phyloP scores from a whole-genome alignment of 1,139 yeast genomes.

The Williopsis jadinii region DNA sequence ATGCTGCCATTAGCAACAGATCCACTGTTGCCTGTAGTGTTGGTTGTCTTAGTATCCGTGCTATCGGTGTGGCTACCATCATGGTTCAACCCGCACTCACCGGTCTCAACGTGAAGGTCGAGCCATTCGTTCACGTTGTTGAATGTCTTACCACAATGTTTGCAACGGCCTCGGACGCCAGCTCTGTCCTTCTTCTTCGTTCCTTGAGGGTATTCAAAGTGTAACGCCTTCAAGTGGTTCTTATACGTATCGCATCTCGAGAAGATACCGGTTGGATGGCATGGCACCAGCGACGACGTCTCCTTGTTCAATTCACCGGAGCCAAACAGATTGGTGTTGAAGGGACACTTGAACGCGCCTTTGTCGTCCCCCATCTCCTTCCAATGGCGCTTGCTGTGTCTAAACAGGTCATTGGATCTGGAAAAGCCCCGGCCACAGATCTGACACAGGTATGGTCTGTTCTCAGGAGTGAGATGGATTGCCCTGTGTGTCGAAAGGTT shows the following conservation, averaged over 20 bases:
- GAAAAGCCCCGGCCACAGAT: constrained; percentile 82
- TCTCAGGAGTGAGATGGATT: constrained; percentile 67
- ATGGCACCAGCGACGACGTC: constrained; percentile 22
- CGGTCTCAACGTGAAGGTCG: constrained; percentile 58
- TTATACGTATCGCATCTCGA: constrained; percentile 88
- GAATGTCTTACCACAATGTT: constrained; percentile 64
- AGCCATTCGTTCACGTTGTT: constrained; percentile 76
- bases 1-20: too few species aligned
- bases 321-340: constrained; percentile 9
- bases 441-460: constrained; percentile 72
- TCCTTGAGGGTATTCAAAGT: constrained; percentile 83
- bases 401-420: constrained; percentile 74
- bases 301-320: constrained; percentile 2
- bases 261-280: constrained; percentile 80
- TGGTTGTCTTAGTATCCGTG: too few species aligned
- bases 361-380: constrained; percentile 34
- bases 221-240: constrained; percentile 84
- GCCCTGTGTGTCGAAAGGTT: constrained; percentile 83
- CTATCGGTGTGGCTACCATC: too few species aligned
- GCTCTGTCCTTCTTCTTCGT: constrained; percentile 73
- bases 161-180: constrained; percentile 65
- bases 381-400: constrained; percentile 84
- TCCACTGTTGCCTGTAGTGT: too few species aligned
- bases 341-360: constrained; percentile 44
- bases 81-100: constrained; percentile 29